Evolutionary conservation across 2,329 filamentous ascomycete genomes (phyloP).

Genomic region (Ophiostoma quercus): DNA sequence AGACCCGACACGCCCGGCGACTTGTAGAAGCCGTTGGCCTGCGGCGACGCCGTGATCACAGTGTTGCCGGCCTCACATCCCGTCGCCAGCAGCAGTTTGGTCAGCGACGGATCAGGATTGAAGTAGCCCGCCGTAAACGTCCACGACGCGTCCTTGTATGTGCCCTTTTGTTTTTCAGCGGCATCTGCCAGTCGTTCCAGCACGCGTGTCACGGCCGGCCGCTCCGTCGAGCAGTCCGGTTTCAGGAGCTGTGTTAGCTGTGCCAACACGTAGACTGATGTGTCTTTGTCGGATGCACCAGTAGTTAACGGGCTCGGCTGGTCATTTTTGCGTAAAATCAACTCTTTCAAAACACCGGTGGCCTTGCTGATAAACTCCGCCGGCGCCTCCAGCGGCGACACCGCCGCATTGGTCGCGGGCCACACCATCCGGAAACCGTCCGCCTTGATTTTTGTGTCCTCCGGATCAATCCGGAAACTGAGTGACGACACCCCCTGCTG

Average conservation of each 20-base stretch:
- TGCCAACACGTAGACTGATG: constrained; percentile 76
- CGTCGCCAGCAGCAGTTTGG: constrained; percentile 70
- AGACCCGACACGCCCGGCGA: constrained; percentile 84
- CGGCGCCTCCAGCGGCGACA: constrained; percentile 67
- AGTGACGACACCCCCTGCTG: constrained; percentile 73
- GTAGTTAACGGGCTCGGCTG: constrained; percentile 33
- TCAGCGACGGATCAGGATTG: constrained; percentile 85
- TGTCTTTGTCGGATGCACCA: constrained; percentile 41
- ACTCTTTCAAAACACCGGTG: constrained; percentile 58
- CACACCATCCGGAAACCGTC: constrained; percentile 56
- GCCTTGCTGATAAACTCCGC: constrained; percentile 64
- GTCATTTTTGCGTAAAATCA: constrained; percentile 49
- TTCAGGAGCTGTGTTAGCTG: constrained; percentile 82
- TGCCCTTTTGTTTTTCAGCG: constrained; percentile 21
- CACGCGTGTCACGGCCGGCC: constrained; percentile 71
- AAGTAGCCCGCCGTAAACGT: constrained; percentile 98
- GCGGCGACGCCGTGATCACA: constrained; percentile 85
- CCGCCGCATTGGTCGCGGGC: constrained; percentile 68
- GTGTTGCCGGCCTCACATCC: constrained; percentile 61
- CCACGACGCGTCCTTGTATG: constrained; percentile 70
- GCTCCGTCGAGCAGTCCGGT: constrained; percentile 79
- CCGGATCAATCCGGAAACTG: constrained; percentile 73
- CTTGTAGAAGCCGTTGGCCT: constrained; percentile 92
- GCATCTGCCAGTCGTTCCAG: constrained; percentile 62
- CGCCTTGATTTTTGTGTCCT: constrained; percentile 28